These are phyloP conservation scores for Psilocybe sp. DNA, from an alignment of 768 basidiomycete genomes.

Conservation along the genomic window DNA sequence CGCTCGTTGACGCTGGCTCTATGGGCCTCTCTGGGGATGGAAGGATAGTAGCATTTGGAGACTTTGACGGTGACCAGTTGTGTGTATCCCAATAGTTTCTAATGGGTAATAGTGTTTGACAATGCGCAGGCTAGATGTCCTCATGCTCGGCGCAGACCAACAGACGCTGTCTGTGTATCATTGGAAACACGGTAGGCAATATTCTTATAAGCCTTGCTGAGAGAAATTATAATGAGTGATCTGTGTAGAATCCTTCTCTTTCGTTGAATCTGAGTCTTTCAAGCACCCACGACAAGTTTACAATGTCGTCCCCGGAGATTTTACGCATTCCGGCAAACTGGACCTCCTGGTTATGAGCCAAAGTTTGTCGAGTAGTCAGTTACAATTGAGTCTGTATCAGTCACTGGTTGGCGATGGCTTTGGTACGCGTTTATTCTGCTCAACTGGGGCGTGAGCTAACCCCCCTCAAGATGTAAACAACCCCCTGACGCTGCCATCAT, in stretches of 20 bases:
- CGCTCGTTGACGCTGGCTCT: conserved; percentile 74
- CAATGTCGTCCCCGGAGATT: conserved; percentile 93
- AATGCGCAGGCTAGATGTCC: conserved; percentile 66
- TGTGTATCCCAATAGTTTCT: conserved; percentile 34
- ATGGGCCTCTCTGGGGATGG: conserved; percentile 74
- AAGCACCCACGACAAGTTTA: conserved; percentile 55
- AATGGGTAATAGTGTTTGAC: conserved; percentile 1
- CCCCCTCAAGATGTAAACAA: conserved; percentile 32
- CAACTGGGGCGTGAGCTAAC: neutral
- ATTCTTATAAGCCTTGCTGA: neutral
- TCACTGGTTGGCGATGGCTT: conserved; percentile 64
- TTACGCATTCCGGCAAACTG: conserved; percentile 86
- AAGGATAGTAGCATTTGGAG: conserved; percentile 85
- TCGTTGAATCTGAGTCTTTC: conserved; percentile 47
- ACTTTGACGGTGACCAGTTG: conserved; percentile 97
- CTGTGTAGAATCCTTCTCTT: conserved; percentile 55
- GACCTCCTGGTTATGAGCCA: conserved; percentile 89
- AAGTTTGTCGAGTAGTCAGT: conserved; percentile 39
- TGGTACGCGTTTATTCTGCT: conserved; percentile 39
- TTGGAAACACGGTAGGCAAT: conserved; percentile 73
- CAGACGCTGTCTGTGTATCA: conserved; percentile 71
- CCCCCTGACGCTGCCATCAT: conserved; percentile 55
- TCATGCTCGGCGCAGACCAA: conserved; percentile 74
- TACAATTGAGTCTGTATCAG: conserved; percentile 71
- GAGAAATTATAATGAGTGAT: neutral